These are phyloP conservation scores for Limnanthes douglasii DNA, from an alignment of 345 rosid genomes.

Conservation along the genomic window DNA sequence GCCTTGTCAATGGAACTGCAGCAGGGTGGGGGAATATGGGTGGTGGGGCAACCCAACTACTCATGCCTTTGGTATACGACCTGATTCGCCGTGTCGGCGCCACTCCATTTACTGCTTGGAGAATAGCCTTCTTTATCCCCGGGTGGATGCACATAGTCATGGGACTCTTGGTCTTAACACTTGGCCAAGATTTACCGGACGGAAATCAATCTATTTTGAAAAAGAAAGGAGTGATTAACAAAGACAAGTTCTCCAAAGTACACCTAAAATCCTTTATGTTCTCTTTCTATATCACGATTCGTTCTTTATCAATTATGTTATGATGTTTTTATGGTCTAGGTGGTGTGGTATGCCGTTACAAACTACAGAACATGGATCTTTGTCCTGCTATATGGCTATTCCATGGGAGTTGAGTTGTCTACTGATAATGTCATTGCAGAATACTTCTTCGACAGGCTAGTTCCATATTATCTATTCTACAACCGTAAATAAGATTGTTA, in stretches of 20 bases:
- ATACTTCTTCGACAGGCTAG: constrained; percentile 60
- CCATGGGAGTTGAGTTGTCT: constrained; percentile 80
- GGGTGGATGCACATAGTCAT: constrained; percentile 54
- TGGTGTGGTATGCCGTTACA: constrained; percentile 63
- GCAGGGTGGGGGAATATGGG: constrained; percentile 99
- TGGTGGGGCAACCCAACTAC: constrained; percentile 73
- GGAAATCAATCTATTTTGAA: constrained; percentile 57
- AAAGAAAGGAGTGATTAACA: constrained; percentile 57
- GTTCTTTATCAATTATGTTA: too few species aligned
- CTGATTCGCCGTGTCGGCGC: constrained; percentile 32
- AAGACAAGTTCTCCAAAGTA: constrained; percentile 72
- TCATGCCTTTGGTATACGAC: constrained; percentile 78
- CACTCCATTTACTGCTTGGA: constrained; percentile 79
- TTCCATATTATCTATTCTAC: too few species aligned
- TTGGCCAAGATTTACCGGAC: constrained; percentile 91
- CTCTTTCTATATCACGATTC: too few species aligned
- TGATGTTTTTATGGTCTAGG: constrained; percentile 21
- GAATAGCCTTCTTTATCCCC: constrained; percentile 75
- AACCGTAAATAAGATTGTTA: not conserved
- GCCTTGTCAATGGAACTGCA: constrained; percentile 79
- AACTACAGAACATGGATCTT: constrained; percentile 91
- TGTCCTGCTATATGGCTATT: constrained; percentile 70
- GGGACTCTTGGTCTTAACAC: constrained; percentile 60
- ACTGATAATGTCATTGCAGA: constrained; percentile 77
- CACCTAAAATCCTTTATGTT: not conserved